Evolutionary conservation across 1,284 basidiomycete species (phyloP), one percentile per base, ranked within the genome.

Genomic region (Apiotrichum brassicae): DNA sequence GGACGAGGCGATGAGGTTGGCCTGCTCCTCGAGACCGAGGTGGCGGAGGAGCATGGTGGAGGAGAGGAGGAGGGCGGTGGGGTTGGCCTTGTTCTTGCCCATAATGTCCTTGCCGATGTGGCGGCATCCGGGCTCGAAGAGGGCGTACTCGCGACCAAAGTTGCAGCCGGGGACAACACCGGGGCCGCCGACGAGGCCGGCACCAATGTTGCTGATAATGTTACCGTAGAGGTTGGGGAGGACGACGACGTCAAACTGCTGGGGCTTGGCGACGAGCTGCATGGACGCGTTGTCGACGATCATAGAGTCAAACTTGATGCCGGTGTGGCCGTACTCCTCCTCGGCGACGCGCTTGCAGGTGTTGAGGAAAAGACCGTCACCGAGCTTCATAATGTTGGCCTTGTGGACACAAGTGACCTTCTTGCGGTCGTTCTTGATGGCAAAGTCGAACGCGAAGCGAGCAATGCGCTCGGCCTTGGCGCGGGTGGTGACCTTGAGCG

Each of bases 401-500:
- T 99, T 99, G 85, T 99, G 95, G 43, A 99, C 93, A 72, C 93
- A 97, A 49, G 95, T 98, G 63, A 99, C 95, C 86, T 94, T 97
- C 89, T 94, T 97, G 76, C 94, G 85, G 76, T 87, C 84, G 79
- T 98, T 99, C 82, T 97, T 97, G 68, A 97, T 78, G 42, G 95
- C 95, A 76, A 97, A 98, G 76, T 99, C 94, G 67, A 99, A 98
- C 5, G 95, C 95, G 71, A 98, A 98, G 49, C 95, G 84, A 33
- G 85, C 83, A 66, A 99, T 98, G 60, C 95, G 87, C 75, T 99
- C 95, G 16, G 91, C 89, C 79, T 97, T 98, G 60, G 85, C 83
- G 48, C 86, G 82, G 11, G 95, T 98, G 56, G 91, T 94, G 49
- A 99, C 90, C 79, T 99, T 99, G 77, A 99, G 81, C 68, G 82